phyloP scores from a whole-genome alignment of 2,329 filamentous ascomycete genomes.

The Cladosporium velox region DNA sequence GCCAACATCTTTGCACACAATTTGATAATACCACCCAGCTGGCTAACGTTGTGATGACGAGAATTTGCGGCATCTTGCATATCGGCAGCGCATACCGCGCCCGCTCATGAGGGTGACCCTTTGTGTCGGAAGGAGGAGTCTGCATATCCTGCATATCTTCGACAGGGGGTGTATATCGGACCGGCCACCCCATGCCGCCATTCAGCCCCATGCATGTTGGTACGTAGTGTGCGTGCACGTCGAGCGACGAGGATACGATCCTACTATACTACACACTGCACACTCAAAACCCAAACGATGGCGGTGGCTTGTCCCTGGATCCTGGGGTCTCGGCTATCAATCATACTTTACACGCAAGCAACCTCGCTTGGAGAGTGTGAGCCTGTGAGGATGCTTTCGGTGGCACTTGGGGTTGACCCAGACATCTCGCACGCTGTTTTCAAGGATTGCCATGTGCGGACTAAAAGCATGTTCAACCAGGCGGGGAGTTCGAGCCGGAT shows the following conservation, averaged over 20 bases:
- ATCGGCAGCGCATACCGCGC: not conserved
- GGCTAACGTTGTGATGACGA: constrained; percentile 5
- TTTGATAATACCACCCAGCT: not conserved
- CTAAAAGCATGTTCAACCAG: not conserved
- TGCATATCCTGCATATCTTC: constrained; percentile 13
- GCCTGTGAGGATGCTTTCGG: not conserved
- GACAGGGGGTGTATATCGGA: constrained; percentile 10
- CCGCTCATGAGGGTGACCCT: not conserved
- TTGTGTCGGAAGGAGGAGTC: not conserved
- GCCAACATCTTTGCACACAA: constrained; percentile 12
- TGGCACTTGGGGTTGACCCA: not conserved
- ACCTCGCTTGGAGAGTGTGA: constrained; percentile 4
- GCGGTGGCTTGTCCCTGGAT: constrained; percentile 15
- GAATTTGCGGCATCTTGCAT: not conserved
- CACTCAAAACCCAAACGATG: not conserved
- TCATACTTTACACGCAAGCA: not conserved
- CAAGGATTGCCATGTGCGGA: constrained; percentile 17
- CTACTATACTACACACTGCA: not conserved
- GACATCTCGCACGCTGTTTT: not conserved
- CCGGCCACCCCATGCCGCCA: constrained; percentile 13
- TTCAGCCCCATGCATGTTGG: not conserved
- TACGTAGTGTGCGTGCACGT: not conserved
- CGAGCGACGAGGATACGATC: not conserved
- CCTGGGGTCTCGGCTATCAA: not conserved
- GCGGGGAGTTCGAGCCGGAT: constrained; percentile 12